phyloP scores from a whole-genome alignment of 495 filamentous ascomycete genomes.

The Penicillium taxi region DNA sequence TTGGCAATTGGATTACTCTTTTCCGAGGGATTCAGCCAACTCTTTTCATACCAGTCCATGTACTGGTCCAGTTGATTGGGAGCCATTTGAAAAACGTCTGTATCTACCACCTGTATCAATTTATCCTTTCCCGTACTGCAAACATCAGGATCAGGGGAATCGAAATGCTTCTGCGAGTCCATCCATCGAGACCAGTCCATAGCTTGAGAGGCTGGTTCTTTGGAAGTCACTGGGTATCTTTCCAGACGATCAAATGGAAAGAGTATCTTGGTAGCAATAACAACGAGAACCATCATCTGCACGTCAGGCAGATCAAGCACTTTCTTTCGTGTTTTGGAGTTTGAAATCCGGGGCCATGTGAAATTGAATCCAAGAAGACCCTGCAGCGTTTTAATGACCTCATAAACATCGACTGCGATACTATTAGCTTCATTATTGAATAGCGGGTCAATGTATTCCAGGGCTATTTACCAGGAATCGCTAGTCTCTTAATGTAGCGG shows the following conservation, averaged over 20 bases:
- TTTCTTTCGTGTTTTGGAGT: constrained; percentile 15
- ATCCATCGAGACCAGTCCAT: constrained; percentile 72
- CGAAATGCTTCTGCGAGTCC: constrained; percentile 39
- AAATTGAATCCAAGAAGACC: constrained; percentile 49
- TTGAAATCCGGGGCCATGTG: constrained; percentile 38
- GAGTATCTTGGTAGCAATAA: constrained; percentile 69
- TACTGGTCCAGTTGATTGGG: constrained; percentile 67
- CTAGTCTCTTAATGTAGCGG: constrained; percentile 62
- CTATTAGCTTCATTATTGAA: constrained; percentile 13
- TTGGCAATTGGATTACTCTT: constrained; percentile 36
- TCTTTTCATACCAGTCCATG: constrained; percentile 81
- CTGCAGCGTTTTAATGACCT: constrained; percentile 50
- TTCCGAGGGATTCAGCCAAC: constrained; percentile 46
- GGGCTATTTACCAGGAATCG: constrained; percentile 59
- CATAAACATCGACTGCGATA: constrained; percentile 61
- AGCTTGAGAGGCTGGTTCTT: constrained; percentile 52
- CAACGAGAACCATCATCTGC: constrained; percentile 59
- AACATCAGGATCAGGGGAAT: constrained; percentile 15
- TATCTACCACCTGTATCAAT: constrained; percentile 50
- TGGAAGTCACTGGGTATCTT: constrained; percentile 44
- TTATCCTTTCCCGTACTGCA: constrained; percentile 30
- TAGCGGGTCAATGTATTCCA: neutral
- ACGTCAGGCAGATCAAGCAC: constrained; percentile 59
- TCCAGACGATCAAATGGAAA: constrained; percentile 64
- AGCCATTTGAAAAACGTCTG: constrained; percentile 62